Evolutionary conservation across 164 flowering plant species (phyloP).

Genomic region (Taxillus chinensis): DNA sequence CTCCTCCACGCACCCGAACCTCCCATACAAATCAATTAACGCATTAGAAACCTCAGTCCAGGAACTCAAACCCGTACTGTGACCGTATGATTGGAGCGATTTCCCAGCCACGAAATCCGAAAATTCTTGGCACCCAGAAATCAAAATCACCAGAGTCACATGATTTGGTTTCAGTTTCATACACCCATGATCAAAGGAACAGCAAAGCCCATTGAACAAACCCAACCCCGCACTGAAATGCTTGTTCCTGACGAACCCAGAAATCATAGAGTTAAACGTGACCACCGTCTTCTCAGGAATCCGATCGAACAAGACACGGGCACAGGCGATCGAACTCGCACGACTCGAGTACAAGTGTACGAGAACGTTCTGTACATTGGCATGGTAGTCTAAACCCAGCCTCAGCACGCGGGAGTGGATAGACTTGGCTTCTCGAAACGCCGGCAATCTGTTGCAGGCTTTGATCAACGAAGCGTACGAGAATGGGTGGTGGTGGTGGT

Average conservation of each 20-base stretch:
- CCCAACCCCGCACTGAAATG: constrained; percentile 14
- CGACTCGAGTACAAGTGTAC: constrained; percentile 16
- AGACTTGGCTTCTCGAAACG: constrained; percentile 18
- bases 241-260: constrained; percentile 17
- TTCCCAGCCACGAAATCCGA: constrained; percentile 14
- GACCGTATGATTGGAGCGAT: constrained; percentile 18
- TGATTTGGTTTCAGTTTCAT: constrained; percentile 14
- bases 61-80: constrained; percentile 6
- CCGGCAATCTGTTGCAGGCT: constrained; percentile 16
- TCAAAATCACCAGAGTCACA: constrained; percentile 20
- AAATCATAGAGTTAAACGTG: constrained; percentile 20
- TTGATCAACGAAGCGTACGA: constrained; percentile 21
- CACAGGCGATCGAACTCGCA: constrained; percentile 9
- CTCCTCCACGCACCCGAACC: constrained; percentile 13
- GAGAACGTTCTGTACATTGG: constrained; percentile 18
- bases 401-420: constrained; percentile 18
- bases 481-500: constrained; percentile 17
- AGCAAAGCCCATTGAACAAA: constrained; percentile 15
- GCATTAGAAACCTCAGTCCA: constrained; percentile 16
- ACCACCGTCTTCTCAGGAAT: constrained; percentile 17
- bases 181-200: constrained; percentile 7
- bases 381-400: constrained; percentile 19
- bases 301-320: constrained; percentile 15
- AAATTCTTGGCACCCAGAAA: constrained; percentile 18
- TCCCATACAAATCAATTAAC: constrained; percentile 16